Evolutionary conservation across 495 filamentous ascomycete species (phyloP), one percentile per base, ranked within the genome.

Genomic region (Aspergillus egyptiacus): DNA sequence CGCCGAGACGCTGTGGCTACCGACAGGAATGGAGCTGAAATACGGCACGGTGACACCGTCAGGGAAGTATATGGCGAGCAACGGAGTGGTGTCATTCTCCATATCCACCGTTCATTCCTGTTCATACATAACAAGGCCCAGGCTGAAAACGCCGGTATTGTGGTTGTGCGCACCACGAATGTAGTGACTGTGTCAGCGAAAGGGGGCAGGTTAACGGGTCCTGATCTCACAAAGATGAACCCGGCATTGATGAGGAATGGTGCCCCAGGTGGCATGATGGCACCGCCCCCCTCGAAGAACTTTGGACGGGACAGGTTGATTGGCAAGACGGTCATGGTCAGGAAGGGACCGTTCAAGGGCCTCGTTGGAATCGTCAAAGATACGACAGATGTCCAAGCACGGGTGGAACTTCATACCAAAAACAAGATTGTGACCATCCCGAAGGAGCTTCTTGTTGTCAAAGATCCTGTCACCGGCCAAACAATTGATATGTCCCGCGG

Each of bases 361-460:
- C 72, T 96, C 11, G 75, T 99, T 38, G 94, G 94, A 54, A 95
- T 95, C 47, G 87, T 99, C 55, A 95, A 94, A 59, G 89, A 97
- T 60, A 81, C 94, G 0, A 91, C 86, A 0, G 89, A 94, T 49
- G 77, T 75, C 0, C 81, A 85, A 52, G 91, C 87, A 23, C 83
- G 89, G 17, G 85, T 99, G 28, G 94, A 97, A 66, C 73, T 99
- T 20, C 91, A 96, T 65, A 86, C 89, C 18, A 93, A 91, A 67
- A 84, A 80, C 68, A 96, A 95, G 73, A 80, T 83, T 6, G 82
- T 97, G 43, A 84, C 82, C 13, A 79, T 97, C 23, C 75, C 79
- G 2, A 93, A 91, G 64, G 82, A 85, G 4, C 76, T 82, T 45
- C 71, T 97, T 7, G 75, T 76, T 1, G 84, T 93, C 55, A 90